Conservation (phyloP, 805 yeast genomes). For the Candida taoyuanica region DNA sequence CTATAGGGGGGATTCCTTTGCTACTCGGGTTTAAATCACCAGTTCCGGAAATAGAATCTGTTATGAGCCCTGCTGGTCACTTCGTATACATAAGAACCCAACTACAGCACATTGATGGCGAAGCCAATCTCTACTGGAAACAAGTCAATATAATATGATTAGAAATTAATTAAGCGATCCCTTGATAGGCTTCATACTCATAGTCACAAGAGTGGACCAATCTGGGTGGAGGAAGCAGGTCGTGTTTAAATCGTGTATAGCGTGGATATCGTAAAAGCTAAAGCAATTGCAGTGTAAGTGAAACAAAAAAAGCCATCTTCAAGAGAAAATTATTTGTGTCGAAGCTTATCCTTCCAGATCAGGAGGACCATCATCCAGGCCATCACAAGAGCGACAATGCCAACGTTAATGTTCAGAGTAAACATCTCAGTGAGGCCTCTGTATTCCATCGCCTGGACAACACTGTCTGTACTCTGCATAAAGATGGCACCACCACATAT, state of each 20-base stretch:
- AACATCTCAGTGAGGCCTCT: slow-evolving; percentile 87
- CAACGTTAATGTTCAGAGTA: slow-evolving; percentile 82
- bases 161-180: no score
- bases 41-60: no score
- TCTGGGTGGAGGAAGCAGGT: no score
- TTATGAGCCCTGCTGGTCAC: no score
- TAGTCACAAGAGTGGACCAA: no score
- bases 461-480: slow-evolving; percentile 88
- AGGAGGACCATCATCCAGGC: slow-evolving; percentile 79
- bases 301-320: no score
- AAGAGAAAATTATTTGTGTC: slow-evolving; percentile 18
- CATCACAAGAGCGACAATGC: slow-evolving; percentile 74
- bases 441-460: slow-evolving; percentile 74
- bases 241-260: slow-evolving; percentile 7
- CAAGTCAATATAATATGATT: not conserved
- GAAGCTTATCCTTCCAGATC: slow-evolving; percentile 52
- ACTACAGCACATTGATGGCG: no score
- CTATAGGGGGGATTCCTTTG: no score
- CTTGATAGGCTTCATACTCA: no score
- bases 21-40: no score
- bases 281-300: not conserved
- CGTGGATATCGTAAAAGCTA: slow-evolving; percentile 7
- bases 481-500: slow-evolving; percentile 87
- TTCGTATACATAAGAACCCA: no score
- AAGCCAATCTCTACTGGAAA: no score